phyloP scores from a whole-genome alignment of 2,329 filamentous ascomycete genomes.

The Beauveria sp. region DNA sequence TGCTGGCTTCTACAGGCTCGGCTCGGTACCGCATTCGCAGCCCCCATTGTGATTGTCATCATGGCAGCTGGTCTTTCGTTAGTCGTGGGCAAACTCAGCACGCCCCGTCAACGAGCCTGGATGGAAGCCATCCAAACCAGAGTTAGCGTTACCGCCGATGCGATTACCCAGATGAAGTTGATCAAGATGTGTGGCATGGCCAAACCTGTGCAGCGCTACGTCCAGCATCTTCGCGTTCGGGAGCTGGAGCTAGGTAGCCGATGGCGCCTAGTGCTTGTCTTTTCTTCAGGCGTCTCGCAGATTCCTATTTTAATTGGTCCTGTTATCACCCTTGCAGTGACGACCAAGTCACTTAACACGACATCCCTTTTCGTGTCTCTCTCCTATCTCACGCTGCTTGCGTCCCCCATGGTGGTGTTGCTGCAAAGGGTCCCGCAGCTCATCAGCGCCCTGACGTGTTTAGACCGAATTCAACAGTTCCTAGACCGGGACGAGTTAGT shows the following conservation, averaged over 20 bases:
- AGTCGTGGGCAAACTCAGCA: neutral
- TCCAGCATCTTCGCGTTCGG: conserved; percentile 13
- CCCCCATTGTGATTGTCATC: conserved; percentile 34
- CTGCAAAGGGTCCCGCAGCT: conserved; percentile 15
- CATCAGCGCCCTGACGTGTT: neutral
- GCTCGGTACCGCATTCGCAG: conserved; percentile 8
- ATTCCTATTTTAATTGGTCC: conserved; percentile 28
- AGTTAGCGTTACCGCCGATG: neutral
- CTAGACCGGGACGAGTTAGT: neutral
- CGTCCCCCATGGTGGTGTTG: conserved; percentile 18
- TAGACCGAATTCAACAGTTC: neutral
- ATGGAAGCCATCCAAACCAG: conserved; percentile 8
- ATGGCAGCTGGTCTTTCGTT: conserved; percentile 14
- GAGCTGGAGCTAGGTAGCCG: conserved; percentile 14
- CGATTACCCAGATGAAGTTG: conserved; percentile 2
- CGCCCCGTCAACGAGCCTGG: conserved; percentile 1
- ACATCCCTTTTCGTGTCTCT: conserved; percentile 18
- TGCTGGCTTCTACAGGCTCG: neutral
- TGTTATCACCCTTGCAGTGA: conserved; percentile 24
- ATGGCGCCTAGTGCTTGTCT: conserved; percentile 12
- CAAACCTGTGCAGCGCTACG: neutral
- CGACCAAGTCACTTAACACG: conserved; percentile 19
- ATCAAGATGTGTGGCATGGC: conserved; percentile 14
- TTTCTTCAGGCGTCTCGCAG: conserved; percentile 17
- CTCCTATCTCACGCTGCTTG: conserved; percentile 21